Evolutionary conservation across 805 yeast genomes (phyloP).

Genomic region (Wickerhamiella slavikovae): DNA sequence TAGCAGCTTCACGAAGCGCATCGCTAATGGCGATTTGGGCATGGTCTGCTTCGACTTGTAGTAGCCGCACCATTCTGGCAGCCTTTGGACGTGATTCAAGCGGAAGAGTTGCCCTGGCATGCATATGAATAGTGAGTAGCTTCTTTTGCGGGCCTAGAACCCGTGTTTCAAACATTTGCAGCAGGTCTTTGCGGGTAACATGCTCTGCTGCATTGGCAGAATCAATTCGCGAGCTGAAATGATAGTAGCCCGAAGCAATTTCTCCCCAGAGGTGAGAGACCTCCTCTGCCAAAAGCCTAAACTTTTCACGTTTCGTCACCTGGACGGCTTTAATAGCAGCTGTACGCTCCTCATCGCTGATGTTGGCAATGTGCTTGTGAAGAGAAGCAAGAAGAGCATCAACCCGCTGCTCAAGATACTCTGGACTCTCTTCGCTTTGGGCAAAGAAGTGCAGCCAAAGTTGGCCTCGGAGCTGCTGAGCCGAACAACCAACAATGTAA

Average conservation of each 20-base stretch:
- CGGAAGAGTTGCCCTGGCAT: no score
- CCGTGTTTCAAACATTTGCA: conserved; percentile 27
- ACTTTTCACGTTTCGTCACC: conserved; percentile 43
- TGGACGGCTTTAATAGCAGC: conserved; percentile 52
- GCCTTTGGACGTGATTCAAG: no score
- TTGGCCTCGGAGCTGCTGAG: conserved; percentile 46
- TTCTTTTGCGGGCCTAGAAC: conserved; percentile 22
- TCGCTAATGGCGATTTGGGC: no score
- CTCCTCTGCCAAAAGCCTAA: conserved; percentile 67
- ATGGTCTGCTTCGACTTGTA: no score
- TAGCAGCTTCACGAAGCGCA: no score
- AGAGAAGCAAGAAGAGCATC: conserved; percentile 36
- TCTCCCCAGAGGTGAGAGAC: conserved; percentile 39
- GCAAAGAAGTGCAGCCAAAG: conserved; percentile 53
- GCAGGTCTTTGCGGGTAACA: conserved; percentile 36
- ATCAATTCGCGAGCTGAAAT: conserved; percentile 37
- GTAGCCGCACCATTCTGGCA: no score
- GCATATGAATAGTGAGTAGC: conserved; percentile 39
- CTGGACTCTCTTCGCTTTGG: conserved; percentile 65
- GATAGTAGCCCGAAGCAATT: conserved; percentile 59
- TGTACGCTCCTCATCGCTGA: conserved; percentile 44
- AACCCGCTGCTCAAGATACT: conserved; percentile 58
- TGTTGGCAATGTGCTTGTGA: conserved; percentile 24
- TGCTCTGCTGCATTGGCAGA: conserved; percentile 36
- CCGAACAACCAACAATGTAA: conserved; percentile 73